phyloP scores from a whole-genome alignment of 768 basidiomycete genomes.

The Termitomyces sp. region DNA sequence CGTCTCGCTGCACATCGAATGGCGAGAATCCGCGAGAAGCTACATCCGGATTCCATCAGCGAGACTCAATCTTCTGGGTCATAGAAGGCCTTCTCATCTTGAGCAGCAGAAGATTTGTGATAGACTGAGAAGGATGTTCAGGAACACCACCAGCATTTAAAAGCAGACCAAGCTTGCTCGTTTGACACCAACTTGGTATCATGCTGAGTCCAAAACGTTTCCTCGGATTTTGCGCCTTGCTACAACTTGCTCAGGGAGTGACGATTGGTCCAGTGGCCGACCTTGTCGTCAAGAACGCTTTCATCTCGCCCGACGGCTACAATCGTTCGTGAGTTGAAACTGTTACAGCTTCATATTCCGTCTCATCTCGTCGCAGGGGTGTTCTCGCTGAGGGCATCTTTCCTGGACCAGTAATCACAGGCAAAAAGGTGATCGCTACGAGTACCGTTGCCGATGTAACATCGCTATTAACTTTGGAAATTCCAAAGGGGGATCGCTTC shows the following conservation, averaged over 20 bases:
- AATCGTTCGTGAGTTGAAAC: not conserved
- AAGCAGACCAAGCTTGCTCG: not conserved
- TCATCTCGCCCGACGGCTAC: slow-evolving; percentile 1
- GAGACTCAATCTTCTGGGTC: not conserved
- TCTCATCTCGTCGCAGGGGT: not conserved
- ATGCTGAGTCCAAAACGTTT: not conserved
- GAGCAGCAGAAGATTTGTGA: not conserved
- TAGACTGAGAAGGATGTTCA: not conserved
- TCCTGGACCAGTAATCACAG: slow-evolving; percentile 1
- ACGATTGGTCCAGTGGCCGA: slow-evolving; percentile 4
- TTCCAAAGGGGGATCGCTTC: not conserved
- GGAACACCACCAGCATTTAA: not conserved
- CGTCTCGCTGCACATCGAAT: not conserved
- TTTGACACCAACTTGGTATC: not conserved
- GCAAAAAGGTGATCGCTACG: not conserved
- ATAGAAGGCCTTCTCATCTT: not conserved
- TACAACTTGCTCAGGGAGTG: not conserved
- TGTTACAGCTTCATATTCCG: not conserved
- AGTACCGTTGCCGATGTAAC: not conserved
- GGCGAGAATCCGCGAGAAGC: not conserved
- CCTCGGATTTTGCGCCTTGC: not conserved
- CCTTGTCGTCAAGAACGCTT: slow-evolving; percentile 3
- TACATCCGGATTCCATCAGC: too few species aligned
- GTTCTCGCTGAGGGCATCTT: not conserved
- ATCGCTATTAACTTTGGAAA: not conserved